Conservation (phyloP, 2,329 filamentous ascomycete genomes). For the Nothophoma quercina region DNA sequence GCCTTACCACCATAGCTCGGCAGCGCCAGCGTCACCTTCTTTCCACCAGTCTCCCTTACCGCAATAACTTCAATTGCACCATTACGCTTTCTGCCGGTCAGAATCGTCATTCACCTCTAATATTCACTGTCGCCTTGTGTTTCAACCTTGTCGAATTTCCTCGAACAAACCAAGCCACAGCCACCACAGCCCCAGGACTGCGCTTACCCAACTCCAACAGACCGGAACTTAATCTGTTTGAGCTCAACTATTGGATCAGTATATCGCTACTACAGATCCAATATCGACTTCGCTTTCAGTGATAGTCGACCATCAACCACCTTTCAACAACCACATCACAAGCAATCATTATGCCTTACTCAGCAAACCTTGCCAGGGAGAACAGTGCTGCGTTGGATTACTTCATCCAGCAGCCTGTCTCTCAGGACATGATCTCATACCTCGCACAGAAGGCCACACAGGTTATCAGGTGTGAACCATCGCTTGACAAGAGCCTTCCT, state of each 20-base stretch:
- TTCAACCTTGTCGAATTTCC: constrained; percentile 38
- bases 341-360: constrained; percentile 54
- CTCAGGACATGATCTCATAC: constrained; percentile 77
- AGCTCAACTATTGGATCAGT: constrained; percentile 19
- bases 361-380: constrained; percentile 53
- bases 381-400: constrained; percentile 80
- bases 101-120: constrained; percentile 37
- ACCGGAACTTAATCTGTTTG: constrained; percentile 40
- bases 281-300: constrained; percentile 12
- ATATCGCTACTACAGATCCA: constrained; percentile 25
- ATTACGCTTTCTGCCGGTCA: constrained; percentile 43
- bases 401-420: constrained; percentile 80
- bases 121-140: constrained; percentile 33
- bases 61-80: constrained; percentile 20
- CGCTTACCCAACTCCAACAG: constrained; percentile 45
- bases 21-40: constrained; percentile 39
- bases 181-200: constrained; percentile 42
- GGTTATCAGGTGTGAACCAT: constrained; percentile 79
- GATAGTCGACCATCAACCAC: constrained; percentile 16
- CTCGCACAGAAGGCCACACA: constrained; percentile 76
- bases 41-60: constrained; percentile 31
- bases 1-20: constrained; percentile 29
- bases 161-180: constrained; percentile 38
- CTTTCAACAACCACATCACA: constrained; percentile 22
- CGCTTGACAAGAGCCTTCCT: constrained; percentile 59